Conservation (phyloP, 2,329 filamentous ascomycete species). For the Coniochaeta hoffmannii region DNA sequence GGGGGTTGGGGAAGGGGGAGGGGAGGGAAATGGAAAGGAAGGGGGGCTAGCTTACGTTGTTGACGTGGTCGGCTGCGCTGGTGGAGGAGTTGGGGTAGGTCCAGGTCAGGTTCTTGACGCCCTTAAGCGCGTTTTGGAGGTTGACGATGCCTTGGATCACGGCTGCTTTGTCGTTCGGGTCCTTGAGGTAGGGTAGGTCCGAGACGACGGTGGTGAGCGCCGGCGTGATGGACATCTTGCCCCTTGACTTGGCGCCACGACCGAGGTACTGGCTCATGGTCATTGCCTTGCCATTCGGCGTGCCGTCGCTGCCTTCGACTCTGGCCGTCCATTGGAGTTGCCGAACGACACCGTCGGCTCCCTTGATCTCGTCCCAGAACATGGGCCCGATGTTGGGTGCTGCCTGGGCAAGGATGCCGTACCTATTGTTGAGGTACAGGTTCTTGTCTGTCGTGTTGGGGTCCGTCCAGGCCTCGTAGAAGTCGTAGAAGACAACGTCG, state of each 20-base stretch:
- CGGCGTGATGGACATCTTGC: constrained; percentile 48
- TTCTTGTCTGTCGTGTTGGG: constrained; percentile 34
- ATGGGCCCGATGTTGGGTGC: constrained; percentile 59
- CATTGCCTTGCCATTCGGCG: constrained; percentile 20
- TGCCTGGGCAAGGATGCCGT: constrained; percentile 55
- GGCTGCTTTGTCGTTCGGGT: constrained; percentile 47
- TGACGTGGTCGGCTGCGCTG: constrained; percentile 44
- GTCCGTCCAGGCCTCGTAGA: constrained; percentile 50
- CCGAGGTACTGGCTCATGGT: constrained; percentile 39
- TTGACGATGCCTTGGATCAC: constrained; percentile 51
- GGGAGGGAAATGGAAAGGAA: neutral
- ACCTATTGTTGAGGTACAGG: constrained; percentile 38
- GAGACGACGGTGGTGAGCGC: constrained; percentile 48
- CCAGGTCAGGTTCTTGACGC: constrained; percentile 41
- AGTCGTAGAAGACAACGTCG: constrained; percentile 52
- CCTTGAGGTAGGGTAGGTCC: constrained; percentile 45
- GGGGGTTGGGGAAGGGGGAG: neutral
- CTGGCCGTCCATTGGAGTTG: constrained; percentile 61
- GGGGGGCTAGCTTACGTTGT: constrained; percentile 24
- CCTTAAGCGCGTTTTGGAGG: constrained; percentile 41
- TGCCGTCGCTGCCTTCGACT: constrained; percentile 47
- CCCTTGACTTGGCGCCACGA: constrained; percentile 48
- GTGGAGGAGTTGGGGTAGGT: constrained; percentile 37
- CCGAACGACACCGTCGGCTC: constrained; percentile 51
- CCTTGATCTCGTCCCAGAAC: constrained; percentile 51